These are phyloP conservation scores for Bipolaris oryzae DNA, from an alignment of 2,329 filamentous ascomycete species.

Conservation along the genomic window DNA sequence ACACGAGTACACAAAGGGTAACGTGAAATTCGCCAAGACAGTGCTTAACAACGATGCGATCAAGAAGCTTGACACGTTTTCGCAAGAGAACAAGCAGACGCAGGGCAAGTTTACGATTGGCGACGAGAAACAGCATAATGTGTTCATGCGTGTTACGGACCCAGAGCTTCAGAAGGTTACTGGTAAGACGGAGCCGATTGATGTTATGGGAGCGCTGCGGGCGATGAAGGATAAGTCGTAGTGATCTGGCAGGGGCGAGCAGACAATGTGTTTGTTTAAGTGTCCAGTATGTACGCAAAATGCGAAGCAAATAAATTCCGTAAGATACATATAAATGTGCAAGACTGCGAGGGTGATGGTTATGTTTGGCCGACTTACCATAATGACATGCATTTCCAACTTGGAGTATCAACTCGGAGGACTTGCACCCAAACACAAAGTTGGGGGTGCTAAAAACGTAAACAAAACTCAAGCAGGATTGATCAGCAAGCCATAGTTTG, in stretches of 20 bases:
- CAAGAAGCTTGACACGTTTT: slow-evolving; percentile 77
- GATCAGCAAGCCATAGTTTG: neutral
- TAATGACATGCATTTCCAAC: no score
- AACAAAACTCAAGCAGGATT: no score
- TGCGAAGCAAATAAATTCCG: neutral
- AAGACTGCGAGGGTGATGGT: neutral
- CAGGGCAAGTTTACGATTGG: slow-evolving; percentile 96
- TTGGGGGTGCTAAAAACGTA: no score
- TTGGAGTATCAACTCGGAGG: no score
- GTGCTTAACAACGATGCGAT: slow-evolving; percentile 75
- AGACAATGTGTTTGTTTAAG: no score
- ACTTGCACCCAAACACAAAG: no score
- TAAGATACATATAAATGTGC: neutral
- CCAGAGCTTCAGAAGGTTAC: slow-evolving; percentile 83
- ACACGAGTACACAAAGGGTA: slow-evolving; percentile 97
- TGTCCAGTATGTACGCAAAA: no score
- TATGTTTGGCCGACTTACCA: neutral
- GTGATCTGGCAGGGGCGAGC: neutral
- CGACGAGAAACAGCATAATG: slow-evolving; percentile 96
- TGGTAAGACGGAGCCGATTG: slow-evolving; percentile 77
- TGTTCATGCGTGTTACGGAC: slow-evolving; percentile 93
- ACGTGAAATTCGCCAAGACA: slow-evolving; percentile 84
- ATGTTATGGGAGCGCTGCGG: slow-evolving; percentile 83
- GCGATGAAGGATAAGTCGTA: slow-evolving; percentile 79
- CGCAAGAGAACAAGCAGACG: slow-evolving; percentile 80